Percentiles rank a stretch among this genome's conserved stretches.
Conservation (phyloP, 2,329 filamentous ascomycete genomes). For the Pseudocercospora fijiensis region DNA sequence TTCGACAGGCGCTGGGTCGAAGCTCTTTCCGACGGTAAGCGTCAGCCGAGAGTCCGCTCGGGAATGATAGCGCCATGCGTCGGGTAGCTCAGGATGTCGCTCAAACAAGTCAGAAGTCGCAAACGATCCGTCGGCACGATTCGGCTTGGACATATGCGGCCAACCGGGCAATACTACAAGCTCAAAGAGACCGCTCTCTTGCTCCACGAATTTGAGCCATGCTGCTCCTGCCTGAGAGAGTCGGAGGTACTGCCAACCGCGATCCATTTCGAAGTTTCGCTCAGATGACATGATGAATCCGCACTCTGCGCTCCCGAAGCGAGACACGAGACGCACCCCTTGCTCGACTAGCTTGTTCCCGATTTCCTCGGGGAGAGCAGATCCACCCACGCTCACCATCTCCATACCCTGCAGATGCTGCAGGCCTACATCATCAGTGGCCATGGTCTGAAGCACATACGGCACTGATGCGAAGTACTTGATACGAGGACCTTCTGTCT, state of each 20-base stretch:
- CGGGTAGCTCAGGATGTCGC: constrained; percentile 50
- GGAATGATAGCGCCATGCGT: constrained; percentile 63
- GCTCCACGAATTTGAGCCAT: constrained; percentile 49
- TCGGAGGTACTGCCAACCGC: constrained; percentile 62
- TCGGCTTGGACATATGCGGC: constrained; percentile 61
- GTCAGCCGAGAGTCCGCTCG: constrained; percentile 62
- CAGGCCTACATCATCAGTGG: constrained; percentile 46
- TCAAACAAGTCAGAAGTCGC: constrained; percentile 64
- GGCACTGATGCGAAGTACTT: constrained; percentile 64
- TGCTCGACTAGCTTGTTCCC: constrained; percentile 55
- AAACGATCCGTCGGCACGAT: constrained; percentile 60
- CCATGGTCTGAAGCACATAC: constrained; percentile 57
- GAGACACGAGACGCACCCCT: constrained; percentile 58
- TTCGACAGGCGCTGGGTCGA: constrained; percentile 64
- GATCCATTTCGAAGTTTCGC: constrained; percentile 55
- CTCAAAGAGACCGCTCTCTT: constrained; percentile 49
- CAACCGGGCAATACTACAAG: constrained; percentile 57
- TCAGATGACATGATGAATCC: constrained; percentile 65
- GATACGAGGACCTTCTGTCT: constrained; percentile 38
- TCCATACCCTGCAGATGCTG: constrained; percentile 53
- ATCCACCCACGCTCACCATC: constrained; percentile 64
- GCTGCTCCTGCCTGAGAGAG: constrained; percentile 36
- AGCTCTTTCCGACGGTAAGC: constrained; percentile 66
- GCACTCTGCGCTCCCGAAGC: constrained; percentile 66
- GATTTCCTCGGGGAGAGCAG: constrained; percentile 54